Percentiles rank a stretch among this genome's conserved stretches.
phyloP scores from a whole-genome alignment of 2,329 filamentous ascomycete genomes.

The Pseudopithomyces chartarum region DNA sequence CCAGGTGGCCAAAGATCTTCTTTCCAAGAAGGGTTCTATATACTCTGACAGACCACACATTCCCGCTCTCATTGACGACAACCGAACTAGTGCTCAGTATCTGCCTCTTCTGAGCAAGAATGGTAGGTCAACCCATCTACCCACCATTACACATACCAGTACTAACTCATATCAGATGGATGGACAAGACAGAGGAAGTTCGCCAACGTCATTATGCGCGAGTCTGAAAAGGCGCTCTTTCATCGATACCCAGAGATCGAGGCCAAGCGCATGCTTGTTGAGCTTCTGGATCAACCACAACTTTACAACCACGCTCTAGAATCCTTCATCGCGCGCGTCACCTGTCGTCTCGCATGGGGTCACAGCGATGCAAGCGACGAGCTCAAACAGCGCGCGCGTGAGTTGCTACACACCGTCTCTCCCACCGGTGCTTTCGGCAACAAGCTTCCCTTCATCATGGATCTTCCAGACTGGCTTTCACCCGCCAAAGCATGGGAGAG shows the following conservation, averaged over 20 bases:
- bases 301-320: slow-evolving; percentile 52
- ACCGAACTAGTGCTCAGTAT: slow-evolving; percentile 52
- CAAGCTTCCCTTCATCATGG: slow-evolving; percentile 53
- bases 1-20: slow-evolving; percentile 48
- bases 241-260: slow-evolving; percentile 53
- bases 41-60: slow-evolving; percentile 55
- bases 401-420: slow-evolving; percentile 52
- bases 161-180: slow-evolving; percentile 36
- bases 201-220: slow-evolving; percentile 52
- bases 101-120: slow-evolving; percentile 52
- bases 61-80: slow-evolving; percentile 50
- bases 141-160: neutral
- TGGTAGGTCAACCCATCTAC: slow-evolving; percentile 29
- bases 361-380: slow-evolving; percentile 51
- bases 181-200: slow-evolving; percentile 53
- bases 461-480: slow-evolving; percentile 49
- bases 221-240: slow-evolving; percentile 47
- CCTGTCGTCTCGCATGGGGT: slow-evolving; percentile 54
- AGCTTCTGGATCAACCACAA: slow-evolving; percentile 49
- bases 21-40: slow-evolving; percentile 51
- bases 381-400: slow-evolving; percentile 53
- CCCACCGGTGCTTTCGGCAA: slow-evolving; percentile 53
- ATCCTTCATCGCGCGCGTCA: slow-evolving; percentile 53
- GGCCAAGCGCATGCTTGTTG: slow-evolving; percentile 51
- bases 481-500: slow-evolving; percentile 53